Percentiles rank a stretch among this genome's conserved stretches.
Evolutionary conservation across 306 rosid species (phyloP).

Genomic region (Cicer bijugum): DNA sequence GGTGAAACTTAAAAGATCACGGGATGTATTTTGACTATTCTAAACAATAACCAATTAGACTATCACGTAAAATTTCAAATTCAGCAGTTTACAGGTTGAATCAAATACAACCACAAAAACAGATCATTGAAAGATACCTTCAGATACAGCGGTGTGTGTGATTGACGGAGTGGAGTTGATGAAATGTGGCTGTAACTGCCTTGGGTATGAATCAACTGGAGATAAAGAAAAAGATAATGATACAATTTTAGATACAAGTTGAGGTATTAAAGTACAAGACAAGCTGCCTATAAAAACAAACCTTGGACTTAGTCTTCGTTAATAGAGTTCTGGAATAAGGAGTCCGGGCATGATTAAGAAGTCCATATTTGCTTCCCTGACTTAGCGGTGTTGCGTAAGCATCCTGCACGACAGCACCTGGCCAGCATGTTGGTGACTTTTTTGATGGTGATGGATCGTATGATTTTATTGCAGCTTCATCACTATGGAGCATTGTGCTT

Average conservation of each 20-base stretch:
- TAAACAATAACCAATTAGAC: slow-evolving; percentile 7
- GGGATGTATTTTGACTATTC: background rate
- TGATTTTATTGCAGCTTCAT: slow-evolving; percentile 55
- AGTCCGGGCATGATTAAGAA: slow-evolving; percentile 73
- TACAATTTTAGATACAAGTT: slow-evolving; percentile 7
- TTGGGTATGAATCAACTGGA: slow-evolving; percentile 57
- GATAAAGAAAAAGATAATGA: slow-evolving; percentile 29
- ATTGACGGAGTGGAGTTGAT: slow-evolving; percentile 55
- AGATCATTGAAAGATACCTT: slow-evolving; percentile 55
- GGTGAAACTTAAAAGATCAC: too few species aligned
- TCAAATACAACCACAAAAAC: slow-evolving; percentile 32
- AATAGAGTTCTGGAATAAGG: slow-evolving; percentile 87
- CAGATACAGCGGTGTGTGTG: slow-evolving; percentile 53
- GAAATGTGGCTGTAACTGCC: slow-evolving; percentile 50
- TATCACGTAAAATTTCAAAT: slow-evolving; percentile 6
- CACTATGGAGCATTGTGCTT: slow-evolving; percentile 46
- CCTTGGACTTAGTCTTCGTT: slow-evolving; percentile 79
- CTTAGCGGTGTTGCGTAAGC: slow-evolving; percentile 68
- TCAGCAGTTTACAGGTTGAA: slow-evolving; percentile 9
- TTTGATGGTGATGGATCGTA: slow-evolving; percentile 57
- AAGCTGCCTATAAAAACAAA: slow-evolving; percentile 42
- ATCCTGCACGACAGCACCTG: slow-evolving; percentile 75
- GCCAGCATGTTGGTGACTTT: slow-evolving; percentile 76
- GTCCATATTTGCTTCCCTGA: slow-evolving; percentile 69
- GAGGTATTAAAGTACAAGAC: slow-evolving; percentile 36